Evolutionary conservation across 177 flowering plant genomes (phyloP).

Genomic region (Vitis hybrid): DNA sequence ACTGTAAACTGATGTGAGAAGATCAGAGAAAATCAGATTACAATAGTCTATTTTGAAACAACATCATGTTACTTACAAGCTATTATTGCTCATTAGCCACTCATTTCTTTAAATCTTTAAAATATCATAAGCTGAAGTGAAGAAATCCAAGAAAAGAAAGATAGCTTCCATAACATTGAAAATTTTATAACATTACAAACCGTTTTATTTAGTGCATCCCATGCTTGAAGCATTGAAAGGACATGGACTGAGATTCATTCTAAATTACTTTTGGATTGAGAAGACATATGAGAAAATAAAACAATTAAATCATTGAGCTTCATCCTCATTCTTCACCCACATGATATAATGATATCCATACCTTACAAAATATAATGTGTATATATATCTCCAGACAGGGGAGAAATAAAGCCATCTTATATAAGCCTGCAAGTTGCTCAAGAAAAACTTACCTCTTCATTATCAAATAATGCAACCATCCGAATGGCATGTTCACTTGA

Average conservation of each 20-base stretch:
- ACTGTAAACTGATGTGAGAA: no score
- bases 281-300: no score
- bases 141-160: not conserved
- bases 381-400: not conserved
- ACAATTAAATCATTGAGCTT: no score
- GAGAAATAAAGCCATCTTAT: not conserved
- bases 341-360: no score
- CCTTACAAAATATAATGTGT: no score
- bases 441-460: slow-evolving; percentile 75
- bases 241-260: no score
- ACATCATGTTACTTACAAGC: not conserved
- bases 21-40: not conserved
- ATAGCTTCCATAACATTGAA: not conserved
- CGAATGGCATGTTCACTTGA: slow-evolving; percentile 73
- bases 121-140: not conserved
- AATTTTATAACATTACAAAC: not conserved
- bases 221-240: not conserved
- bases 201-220: not conserved
- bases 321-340: no score
- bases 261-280: no score
- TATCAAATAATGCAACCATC: slow-evolving; percentile 94
- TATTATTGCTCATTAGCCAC: slow-evolving; percentile 2
- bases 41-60: not conserved
- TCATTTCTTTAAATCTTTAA: not conserved
- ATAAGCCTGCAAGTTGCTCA: not conserved